Percentiles rank a stretch among this genome's conserved stretches.
Conservation (phyloP, 371 early-diverging fungal species). For the Syncephalastrum monosporum region DNA sequence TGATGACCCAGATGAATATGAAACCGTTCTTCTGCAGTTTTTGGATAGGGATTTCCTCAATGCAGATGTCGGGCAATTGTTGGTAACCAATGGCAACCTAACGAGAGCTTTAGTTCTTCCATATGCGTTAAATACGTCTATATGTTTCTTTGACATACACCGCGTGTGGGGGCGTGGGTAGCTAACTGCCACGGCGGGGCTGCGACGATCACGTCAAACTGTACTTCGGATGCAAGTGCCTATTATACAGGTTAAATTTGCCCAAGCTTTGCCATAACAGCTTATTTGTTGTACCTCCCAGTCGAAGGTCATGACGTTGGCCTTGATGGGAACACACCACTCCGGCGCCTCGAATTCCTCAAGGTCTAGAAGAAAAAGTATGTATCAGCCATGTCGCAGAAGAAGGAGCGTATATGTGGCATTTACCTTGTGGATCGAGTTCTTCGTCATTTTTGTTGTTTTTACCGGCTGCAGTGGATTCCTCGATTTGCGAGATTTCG, state of each 20-base stretch:
- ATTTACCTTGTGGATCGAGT: constrained; percentile 29
- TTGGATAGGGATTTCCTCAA: constrained; percentile 88
- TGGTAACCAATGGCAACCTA: constrained; percentile 91
- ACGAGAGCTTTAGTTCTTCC: not conserved
- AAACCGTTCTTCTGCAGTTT: constrained; percentile 85
- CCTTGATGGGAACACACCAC: constrained; percentile 93
- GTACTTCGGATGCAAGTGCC: constrained; percentile 74
- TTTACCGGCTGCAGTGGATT: constrained; percentile 19
- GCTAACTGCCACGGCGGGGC: constrained; percentile 98
- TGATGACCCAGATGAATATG: constrained; percentile 95
- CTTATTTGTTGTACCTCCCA: constrained; percentile 63
- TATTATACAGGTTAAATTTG: constrained; percentile 15
- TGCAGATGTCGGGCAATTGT: constrained; percentile 89
- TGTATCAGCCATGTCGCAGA: not conserved
- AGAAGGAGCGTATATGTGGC: not conserved
- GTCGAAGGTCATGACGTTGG: constrained; percentile 92
- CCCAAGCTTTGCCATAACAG: too few relatives aligned
- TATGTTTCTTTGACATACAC: constrained; percentile 46
- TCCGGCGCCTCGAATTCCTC: constrained; percentile 90
- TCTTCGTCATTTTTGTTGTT: constrained; percentile 33
- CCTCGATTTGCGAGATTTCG: constrained; percentile 63
- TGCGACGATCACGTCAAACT: constrained; percentile 91
- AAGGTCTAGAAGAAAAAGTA: constrained; percentile 46
- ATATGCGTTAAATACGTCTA: too few relatives aligned
- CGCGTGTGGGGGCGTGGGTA: constrained; percentile 92